phyloP scores from a whole-genome alignment of 805 yeast species.

The Starmerella vaccinii region DNA sequence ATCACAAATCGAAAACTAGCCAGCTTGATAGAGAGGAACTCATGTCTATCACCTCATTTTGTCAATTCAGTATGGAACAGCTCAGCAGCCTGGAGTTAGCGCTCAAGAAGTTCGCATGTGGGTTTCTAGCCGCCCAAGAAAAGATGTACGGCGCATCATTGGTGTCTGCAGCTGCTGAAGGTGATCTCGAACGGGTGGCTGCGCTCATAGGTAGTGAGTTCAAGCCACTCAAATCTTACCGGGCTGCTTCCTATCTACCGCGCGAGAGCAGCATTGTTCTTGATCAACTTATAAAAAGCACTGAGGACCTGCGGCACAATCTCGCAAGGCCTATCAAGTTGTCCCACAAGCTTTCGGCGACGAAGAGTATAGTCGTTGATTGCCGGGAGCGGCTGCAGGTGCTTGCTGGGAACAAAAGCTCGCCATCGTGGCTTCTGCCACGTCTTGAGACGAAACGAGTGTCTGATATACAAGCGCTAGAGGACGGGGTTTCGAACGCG shows the following conservation, averaged over 20 bases:
- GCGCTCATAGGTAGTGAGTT: neutral
- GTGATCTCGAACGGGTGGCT: neutral
- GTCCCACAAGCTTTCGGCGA: slow-evolving; percentile 24
- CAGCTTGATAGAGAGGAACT: slow-evolving; percentile 8
- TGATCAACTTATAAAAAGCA: slow-evolving; percentile 6
- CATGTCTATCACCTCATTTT: slow-evolving; percentile 15
- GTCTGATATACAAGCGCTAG: slow-evolving; percentile 27
- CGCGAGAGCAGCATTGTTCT: neutral
- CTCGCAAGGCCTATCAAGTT: slow-evolving; percentile 27
- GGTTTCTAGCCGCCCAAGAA: neutral
- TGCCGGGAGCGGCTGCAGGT: slow-evolving; percentile 23
- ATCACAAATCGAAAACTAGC: neutral
- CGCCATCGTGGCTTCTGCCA: slow-evolving; percentile 27
- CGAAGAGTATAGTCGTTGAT: slow-evolving; percentile 21
- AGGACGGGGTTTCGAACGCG: slow-evolving; percentile 27
- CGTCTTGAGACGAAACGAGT: slow-evolving; percentile 30
- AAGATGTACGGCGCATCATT: neutral
- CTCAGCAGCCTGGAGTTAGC: slow-evolving; percentile 17
- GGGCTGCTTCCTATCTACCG: neutral
- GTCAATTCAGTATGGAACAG: slow-evolving; percentile 12
- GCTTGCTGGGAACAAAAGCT: slow-evolving; percentile 19
- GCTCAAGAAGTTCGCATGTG: neutral
- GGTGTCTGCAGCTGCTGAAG: neutral
- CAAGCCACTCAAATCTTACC: neutral
- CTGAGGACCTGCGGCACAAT: slow-evolving; percentile 21